Conservation (phyloP, 2,329 filamentous ascomycete species). For the Metarhizium robertsii region DNA sequence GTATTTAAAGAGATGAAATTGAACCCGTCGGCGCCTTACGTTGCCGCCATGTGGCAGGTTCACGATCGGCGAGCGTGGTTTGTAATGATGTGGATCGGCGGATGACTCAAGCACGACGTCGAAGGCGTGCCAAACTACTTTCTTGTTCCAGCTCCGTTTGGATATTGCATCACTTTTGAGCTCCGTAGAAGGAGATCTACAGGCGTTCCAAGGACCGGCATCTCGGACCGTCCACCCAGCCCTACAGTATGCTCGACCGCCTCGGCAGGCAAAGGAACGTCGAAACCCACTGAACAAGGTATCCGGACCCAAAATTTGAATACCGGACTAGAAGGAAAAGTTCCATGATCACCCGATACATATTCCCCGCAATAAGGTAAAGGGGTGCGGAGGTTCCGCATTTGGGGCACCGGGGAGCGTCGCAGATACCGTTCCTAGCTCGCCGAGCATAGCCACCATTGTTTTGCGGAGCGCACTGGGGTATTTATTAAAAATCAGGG, state of each 20-base stretch:
- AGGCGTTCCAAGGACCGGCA: background rate
- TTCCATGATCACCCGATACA: background rate
- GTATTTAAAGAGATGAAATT: background rate
- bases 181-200: background rate
- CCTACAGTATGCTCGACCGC: background rate
- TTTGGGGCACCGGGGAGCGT: background rate
- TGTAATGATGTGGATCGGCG: background rate
- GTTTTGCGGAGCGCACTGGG: background rate
- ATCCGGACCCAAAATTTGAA: background rate
- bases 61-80: background rate
- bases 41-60: too few species aligned
- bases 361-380: background rate
- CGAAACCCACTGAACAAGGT: too few species aligned
- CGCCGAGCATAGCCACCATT: background rate
- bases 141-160: too few species aligned
- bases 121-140: background rate
- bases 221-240: background rate
- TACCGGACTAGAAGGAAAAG: background rate
- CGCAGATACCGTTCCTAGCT: background rate
- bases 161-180: background rate
- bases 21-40: too few species aligned
- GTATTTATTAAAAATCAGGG: background rate
- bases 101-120: background rate
- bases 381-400: constrained; percentile 1
- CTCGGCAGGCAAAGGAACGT: too few species aligned